Evolutionary conservation across 495 filamentous ascomycete genomes (phyloP).

Genomic region (Neurospora sp.): DNA sequence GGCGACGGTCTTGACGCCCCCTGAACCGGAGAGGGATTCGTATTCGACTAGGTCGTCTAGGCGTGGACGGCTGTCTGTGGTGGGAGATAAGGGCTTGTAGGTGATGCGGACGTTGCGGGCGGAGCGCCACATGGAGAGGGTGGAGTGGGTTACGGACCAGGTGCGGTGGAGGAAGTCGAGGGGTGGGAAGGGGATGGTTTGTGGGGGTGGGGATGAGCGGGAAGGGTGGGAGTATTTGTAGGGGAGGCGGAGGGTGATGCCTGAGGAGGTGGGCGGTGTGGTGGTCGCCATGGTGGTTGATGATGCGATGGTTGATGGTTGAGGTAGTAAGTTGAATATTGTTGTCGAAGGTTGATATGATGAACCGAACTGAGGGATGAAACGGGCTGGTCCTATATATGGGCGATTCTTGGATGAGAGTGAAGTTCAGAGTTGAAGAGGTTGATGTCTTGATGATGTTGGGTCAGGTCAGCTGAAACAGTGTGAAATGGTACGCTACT

Average conservation of each 20-base stretch:
- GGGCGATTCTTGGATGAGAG: background rate
- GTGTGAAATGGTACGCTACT: background rate
- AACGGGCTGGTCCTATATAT: background rate
- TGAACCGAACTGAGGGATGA: background rate
- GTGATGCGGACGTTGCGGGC: conserved; percentile 67
- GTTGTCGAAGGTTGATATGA: background rate
- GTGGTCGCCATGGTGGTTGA: conserved; percentile 3
- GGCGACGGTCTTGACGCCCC: conserved; percentile 41
- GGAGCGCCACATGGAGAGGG: conserved; percentile 62
- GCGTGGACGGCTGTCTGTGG: conserved; percentile 17
- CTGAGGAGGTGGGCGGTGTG: background rate
- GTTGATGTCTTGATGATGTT: background rate
- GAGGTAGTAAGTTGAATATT: background rate
- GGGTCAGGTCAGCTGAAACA: background rate
- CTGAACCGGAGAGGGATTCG: conserved; percentile 38
- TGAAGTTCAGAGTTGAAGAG: background rate
- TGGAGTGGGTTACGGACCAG: conserved; percentile 69
- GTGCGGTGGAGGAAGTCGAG: conserved; percentile 52
- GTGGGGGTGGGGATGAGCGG: conserved; percentile 7
- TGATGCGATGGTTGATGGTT: background rate
- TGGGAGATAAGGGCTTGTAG: conserved; percentile 42
- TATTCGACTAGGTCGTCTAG: conserved; percentile 62
- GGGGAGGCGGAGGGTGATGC: conserved; percentile 28
- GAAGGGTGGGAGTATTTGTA: conserved; percentile 25
- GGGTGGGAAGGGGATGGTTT: conserved; percentile 36